phyloP scores from a whole-genome alignment of 176 grass and related monocot species.

The Aegilops speltoides region DNA sequence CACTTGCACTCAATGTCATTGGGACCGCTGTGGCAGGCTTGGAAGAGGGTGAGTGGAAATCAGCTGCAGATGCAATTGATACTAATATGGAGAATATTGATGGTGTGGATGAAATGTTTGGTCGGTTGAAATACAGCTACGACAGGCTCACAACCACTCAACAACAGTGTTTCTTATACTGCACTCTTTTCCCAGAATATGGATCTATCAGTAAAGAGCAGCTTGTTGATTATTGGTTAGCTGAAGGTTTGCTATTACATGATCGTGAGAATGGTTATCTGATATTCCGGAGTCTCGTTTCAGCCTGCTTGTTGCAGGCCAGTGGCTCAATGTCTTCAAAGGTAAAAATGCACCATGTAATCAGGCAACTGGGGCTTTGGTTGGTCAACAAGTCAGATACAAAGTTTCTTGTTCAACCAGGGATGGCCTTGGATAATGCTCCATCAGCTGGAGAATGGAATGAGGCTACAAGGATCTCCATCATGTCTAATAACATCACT shows the following conservation, averaged over 20 bases:
- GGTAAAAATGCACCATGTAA: slow-evolving; percentile 72
- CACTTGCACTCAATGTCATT: slow-evolving; percentile 70
- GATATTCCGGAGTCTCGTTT: slow-evolving; percentile 50
- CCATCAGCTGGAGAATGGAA: slow-evolving; percentile 36
- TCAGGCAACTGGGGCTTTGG: slow-evolving; percentile 48
- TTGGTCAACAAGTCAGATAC: slow-evolving; percentile 24
- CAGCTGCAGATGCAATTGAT: slow-evolving; percentile 27
- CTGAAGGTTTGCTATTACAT: slow-evolving; percentile 48
- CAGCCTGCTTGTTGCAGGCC: slow-evolving; percentile 56
- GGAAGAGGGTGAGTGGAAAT: slow-evolving; percentile 41
- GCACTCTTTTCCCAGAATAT: slow-evolving; percentile 64
- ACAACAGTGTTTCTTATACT: slow-evolving; percentile 69
- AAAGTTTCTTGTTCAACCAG: slow-evolving; percentile 50
- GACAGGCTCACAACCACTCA: slow-evolving; percentile 45
- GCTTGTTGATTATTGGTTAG: slow-evolving; percentile 69
- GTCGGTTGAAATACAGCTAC: slow-evolving; percentile 56
- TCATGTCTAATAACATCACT: slow-evolving; percentile 78
- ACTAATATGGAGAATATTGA: not conserved
- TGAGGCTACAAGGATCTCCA: slow-evolving; percentile 50
- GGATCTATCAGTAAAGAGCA: slow-evolving; percentile 58
- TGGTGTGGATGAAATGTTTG: slow-evolving; percentile 57
- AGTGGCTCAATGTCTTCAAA: slow-evolving; percentile 44
- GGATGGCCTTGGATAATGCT: slow-evolving; percentile 48
- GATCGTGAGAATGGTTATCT: slow-evolving; percentile 23
- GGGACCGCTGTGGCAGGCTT: slow-evolving; percentile 54